Conservation (phyloP, 2,329 filamentous ascomycete genomes). For the Chrysoporthe austroafricana region DNA sequence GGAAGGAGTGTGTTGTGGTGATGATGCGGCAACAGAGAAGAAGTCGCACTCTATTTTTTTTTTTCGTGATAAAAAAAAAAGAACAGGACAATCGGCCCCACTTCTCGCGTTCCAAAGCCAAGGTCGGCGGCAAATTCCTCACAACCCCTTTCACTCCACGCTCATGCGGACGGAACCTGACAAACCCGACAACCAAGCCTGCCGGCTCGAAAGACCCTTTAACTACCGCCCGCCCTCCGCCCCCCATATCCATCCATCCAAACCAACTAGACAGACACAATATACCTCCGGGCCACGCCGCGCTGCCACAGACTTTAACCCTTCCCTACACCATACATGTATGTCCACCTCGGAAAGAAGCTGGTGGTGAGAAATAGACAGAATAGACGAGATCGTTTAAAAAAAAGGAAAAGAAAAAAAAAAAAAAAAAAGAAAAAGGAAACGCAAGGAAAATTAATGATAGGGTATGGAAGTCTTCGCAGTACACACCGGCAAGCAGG, state of each 20-base stretch:
- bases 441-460: constrained; percentile 23
- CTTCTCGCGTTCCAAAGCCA: background rate
- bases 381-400: constrained; percentile 18
- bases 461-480: constrained; percentile 26
- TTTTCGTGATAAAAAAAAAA: background rate
- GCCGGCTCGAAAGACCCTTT: background rate
- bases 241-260: constrained; percentile 4
- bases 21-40: no score
- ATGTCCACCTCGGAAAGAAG: background rate
- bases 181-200: constrained; percentile 5
- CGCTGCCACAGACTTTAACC: background rate
- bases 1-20: no score
- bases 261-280: constrained; percentile 3
- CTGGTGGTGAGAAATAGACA: constrained; percentile 12
- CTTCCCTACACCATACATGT: background rate
- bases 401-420: no score
- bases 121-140: background rate
- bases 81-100: background rate
- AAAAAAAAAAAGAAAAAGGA: no score
- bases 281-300: background rate
- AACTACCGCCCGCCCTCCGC: background rate
- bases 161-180: constrained; percentile 11
- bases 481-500: constrained; percentile 24
- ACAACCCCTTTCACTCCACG: constrained; percentile 5
- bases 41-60: no score